These are phyloP conservation scores for Myotisia sp. DNA, from an alignment of 2,329 filamentous ascomycete species.

Conservation along the genomic window DNA sequence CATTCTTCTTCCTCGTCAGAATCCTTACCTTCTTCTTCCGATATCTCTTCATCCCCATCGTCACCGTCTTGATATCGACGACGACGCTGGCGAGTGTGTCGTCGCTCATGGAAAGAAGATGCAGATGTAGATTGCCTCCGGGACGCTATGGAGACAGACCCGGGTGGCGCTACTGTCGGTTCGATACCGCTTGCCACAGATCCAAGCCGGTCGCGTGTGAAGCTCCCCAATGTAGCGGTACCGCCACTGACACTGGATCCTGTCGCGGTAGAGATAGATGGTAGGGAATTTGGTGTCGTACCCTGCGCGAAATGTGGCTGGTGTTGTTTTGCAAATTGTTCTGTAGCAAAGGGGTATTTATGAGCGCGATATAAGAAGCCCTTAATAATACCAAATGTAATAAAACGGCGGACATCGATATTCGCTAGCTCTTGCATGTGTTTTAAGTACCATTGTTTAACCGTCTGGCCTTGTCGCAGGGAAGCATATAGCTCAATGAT, in stretches of 20 bases:
- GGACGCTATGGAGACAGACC: neutral
- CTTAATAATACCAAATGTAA: slow-evolving; percentile 94
- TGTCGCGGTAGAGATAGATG: slow-evolving; percentile 5
- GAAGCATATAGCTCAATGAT: slow-evolving; percentile 73
- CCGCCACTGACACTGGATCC: slow-evolving; percentile 3
- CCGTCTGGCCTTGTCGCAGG: slow-evolving; percentile 68
- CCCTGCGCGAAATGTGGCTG: slow-evolving; percentile 13
- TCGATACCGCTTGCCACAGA: slow-evolving; percentile 8
- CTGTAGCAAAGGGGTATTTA: slow-evolving; percentile 58
- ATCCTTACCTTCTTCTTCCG: slow-evolving; percentile 8
- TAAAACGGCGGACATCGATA: slow-evolving; percentile 78
- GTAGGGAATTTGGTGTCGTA: slow-evolving; percentile 8
- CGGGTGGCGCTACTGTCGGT: neutral
- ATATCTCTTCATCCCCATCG: slow-evolving; percentile 3
- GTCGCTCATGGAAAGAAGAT: neutral
- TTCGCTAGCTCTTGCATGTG: slow-evolving; percentile 58
- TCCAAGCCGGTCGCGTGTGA: slow-evolving; percentile 6
- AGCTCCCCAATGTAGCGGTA: slow-evolving; percentile 4
- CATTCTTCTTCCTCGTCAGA: slow-evolving; percentile 8
- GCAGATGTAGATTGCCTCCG: slow-evolving; percentile 1
- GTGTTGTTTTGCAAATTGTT: slow-evolving; percentile 19
- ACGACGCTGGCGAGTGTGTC: neutral
- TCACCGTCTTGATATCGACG: slow-evolving; percentile 1
- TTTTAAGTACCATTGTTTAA: slow-evolving; percentile 72
- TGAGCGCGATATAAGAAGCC: slow-evolving; percentile 85